Base-by-base conservation (phyloP, 257 asterid genomes). In the Solanum ossicruentum region DNA sequence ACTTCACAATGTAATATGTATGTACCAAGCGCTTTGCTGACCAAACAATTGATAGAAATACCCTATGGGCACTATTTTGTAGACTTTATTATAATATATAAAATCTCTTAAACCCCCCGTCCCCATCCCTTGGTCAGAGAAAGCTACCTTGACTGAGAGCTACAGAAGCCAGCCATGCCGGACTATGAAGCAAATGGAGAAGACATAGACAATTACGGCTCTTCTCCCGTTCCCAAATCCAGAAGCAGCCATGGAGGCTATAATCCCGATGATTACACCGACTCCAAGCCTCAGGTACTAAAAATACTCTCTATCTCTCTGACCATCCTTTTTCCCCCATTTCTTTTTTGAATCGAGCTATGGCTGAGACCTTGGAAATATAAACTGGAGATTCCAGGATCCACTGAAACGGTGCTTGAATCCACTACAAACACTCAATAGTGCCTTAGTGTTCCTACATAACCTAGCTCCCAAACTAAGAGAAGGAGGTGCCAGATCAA, bases 181-280 rank as follows among this genome's bases (percentile, higher is more conserved):
- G 88, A 86, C 26, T 90, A 87, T 80, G 88, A 90, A 67, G 91
- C 88, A 87, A 90, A 90, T 73, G 90, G 89, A 72, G 90, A 85
- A 65, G 93, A 87, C 83, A 60, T 84, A 17, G 85, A 86, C 67
- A 83, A 73, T 51, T 86, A 81, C 89, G 89, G 86, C 66, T 67
- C 86, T 82, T 86, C 91, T 52, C 88, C 88, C 45, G 88, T 75
- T 83, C 88, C 85, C 49, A 88, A 89, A 61, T 58, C 83, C 72
- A 87, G 79, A n/a, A 84, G 81, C 82, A 71, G 84, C 84, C 81
- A 80, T 63, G 86, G 85, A 12, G 88, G 86, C 41, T 85, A 43
- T 70, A 69, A 18, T 11, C 32, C 32, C 1, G 92, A 88, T 20
- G 88, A 88, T 71, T 84, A 80, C 83, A 88, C 84, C 86, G 92